Percentiles rank a stretch among this genome's conserved stretches.
Evolutionary conservation across 495 filamentous ascomycete species (phyloP).

Genomic region (Astrothelium macrocarpum): DNA sequence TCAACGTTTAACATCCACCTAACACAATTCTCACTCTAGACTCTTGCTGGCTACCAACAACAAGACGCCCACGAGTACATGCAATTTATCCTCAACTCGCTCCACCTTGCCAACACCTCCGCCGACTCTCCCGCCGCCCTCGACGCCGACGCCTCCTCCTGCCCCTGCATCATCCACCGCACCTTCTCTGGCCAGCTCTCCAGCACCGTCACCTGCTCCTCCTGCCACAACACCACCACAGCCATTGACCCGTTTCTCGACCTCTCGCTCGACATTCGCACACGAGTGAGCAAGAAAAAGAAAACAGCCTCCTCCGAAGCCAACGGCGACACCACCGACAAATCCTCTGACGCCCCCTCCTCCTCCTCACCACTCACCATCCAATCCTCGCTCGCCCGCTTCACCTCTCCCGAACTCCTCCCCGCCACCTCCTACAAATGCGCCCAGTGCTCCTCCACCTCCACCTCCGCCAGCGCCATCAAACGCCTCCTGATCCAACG

Average conservation of each 20-base stretch:
- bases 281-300: slow-evolving; percentile 44
- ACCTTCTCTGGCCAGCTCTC: slow-evolving; percentile 81
- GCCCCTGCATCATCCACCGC: slow-evolving; percentile 80
- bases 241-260: slow-evolving; percentile 80
- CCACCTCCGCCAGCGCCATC: slow-evolving; percentile 65
- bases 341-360: slow-evolving; percentile 10
- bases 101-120: slow-evolving; percentile 55
- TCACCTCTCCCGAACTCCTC: slow-evolving; percentile 58
- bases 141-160: slow-evolving; percentile 50
- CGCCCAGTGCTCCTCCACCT: slow-evolving; percentile 56
- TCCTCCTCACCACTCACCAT: slow-evolving; percentile 31
- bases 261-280: slow-evolving; percentile 69
- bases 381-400: slow-evolving; percentile 70
- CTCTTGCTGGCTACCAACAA: slow-evolving; percentile 82
- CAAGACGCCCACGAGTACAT: slow-evolving; percentile 95
- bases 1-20: slow-evolving; percentile 10
- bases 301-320: slow-evolving; percentile 30
- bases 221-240: slow-evolving; percentile 66
- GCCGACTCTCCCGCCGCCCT: slow-evolving; percentile 24
- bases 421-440: slow-evolving; percentile 68
- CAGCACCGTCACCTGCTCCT: slow-evolving; percentile 76
- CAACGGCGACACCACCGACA: slow-evolving; percentile 19
- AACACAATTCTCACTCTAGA: slow-evolving; percentile 43
- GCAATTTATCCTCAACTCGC: slow-evolving; percentile 78
- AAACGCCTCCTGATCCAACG: slow-evolving; percentile 72